Percentiles rank a stretch among this genome's conserved stretches.
These are phyloP conservation scores for Lepidium campestre DNA, from an alignment of 441 rosid species.

Conservation along the genomic window DNA sequence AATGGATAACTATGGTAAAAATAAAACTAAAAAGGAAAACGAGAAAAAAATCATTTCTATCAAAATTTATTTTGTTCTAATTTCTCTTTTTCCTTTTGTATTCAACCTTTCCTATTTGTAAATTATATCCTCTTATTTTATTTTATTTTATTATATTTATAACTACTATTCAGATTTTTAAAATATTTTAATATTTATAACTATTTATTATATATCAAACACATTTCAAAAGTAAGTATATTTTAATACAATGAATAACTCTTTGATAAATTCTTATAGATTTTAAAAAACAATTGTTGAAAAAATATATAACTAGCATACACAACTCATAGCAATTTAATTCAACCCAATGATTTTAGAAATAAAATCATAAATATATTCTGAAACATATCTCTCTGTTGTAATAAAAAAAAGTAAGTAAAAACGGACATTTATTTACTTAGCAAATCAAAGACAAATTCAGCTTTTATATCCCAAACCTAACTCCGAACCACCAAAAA, in stretches of 20 bases:
- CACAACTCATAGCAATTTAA: not conserved
- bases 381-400: not conserved
- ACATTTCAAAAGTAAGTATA: not conserved
- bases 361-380: not conserved
- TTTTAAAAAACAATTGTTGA: not conserved
- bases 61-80: not conserved
- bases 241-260: not conserved
- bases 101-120: not conserved
- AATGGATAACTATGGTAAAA: not conserved
- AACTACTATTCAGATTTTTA: not conserved
- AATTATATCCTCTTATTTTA: not conserved
- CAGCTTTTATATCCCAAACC: constrained; percentile 6
- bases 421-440: constrained; percentile 2
- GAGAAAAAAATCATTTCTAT: not conserved
- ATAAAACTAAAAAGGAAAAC: not conserved
- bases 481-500: not conserved
- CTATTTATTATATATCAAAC: not conserved
- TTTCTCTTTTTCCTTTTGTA: not conserved
- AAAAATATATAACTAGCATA: not conserved
- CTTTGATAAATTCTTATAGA: not conserved
- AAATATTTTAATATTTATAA: not conserved
- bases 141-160: not conserved
- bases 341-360: too few species aligned
- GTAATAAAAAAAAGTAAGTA: not conserved
- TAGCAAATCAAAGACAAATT: constrained; percentile 8